Base-by-base conservation (phyloP, 2,329 filamentous ascomycete genomes). In the Didymella lethalis region DNA sequence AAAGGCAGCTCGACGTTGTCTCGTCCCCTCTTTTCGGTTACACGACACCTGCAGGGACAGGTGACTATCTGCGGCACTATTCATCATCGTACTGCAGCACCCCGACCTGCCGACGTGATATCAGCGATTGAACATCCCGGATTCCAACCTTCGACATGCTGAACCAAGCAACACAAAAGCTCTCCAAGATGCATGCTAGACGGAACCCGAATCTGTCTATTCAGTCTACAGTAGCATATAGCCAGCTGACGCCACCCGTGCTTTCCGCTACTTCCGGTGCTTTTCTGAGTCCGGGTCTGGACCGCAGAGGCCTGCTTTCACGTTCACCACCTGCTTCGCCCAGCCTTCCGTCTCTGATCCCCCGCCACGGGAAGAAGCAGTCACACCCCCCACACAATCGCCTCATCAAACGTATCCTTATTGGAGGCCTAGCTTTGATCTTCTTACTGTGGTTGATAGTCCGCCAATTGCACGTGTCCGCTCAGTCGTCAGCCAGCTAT, bases 291-390 rank as follows among this genome's bases (percentile, higher is more conserved):
- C 74, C 76, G 18, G 72, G 71, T 7, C 62, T 75, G 31, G 71
- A 75, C 16, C 71, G 72, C 43, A 48, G 88, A 83, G 26, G 88
- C 83, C 32, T 88, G 68, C 86, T 90, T 63, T 83, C 91, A 66
- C 88, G 86, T 75, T 88, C 86, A 26, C 90, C 89, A 26, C 88
- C 89, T 4, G 85, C 85, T 32, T 94, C 88, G 2, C 90, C 89
- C 2, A 86, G 86, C 63, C 84, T 93, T 48, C 91, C 89, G 12
- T 87, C 86, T 14, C 82, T 90, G 52, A 80, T 90, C 34, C 87
- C 87, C 14, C 84, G 88, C 61, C 86, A 86, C 70, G 85, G 88
- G 70, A 88, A 89, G 76, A 84, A 86, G 48, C 81, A 82, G 20
- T 79, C 81, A 43, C 79, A 84, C n/a, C 78, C 85, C 48, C 84